A percentile compares a stretch with the other conserved stretches of the same genome.
These are phyloP conservation scores for Pseudovirgaria hyperparasitica DNA, from an alignment of 2,329 filamentous ascomycete species.

Conservation along the genomic window DNA sequence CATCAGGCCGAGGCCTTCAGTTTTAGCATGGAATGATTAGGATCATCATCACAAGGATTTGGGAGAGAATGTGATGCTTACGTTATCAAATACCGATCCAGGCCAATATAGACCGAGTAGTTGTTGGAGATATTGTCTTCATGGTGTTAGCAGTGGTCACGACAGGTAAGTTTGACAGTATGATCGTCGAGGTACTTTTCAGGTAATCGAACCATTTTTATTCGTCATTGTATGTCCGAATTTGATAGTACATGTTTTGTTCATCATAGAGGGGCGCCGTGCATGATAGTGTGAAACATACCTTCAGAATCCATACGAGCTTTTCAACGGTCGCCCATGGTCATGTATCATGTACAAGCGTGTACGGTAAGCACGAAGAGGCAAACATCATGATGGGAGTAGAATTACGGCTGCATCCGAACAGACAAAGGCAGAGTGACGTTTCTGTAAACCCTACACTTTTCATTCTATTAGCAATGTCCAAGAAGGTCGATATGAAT, in stretches of 20 bases:
- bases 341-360: background rate
- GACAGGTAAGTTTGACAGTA: constrained; percentile 4
- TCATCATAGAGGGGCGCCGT: constrained; percentile 4
- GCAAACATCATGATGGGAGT: constrained; percentile 3
- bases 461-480: background rate
- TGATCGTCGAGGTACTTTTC: constrained; percentile 3
- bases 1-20: constrained; percentile 10
- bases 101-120: too few relatives aligned
- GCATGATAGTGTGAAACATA: background rate
- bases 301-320: background rate
- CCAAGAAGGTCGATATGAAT: background rate
- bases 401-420: constrained; percentile 1
- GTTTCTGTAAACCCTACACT: background rate
- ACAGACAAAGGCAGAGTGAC: background rate
- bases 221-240: constrained; percentile 7
- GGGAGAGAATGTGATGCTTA: background rate
- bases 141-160: constrained; percentile 1
- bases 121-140: background rate
- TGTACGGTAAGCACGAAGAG: background rate
- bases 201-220: constrained; percentile 7
- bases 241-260: constrained; percentile 8
- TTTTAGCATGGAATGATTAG: constrained; percentile 16
- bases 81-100: background rate
- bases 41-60: constrained; percentile 11
- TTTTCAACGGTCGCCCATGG: background rate